Conservation (phyloP, 345 rosid species). For the Gossypium australe region DNA sequence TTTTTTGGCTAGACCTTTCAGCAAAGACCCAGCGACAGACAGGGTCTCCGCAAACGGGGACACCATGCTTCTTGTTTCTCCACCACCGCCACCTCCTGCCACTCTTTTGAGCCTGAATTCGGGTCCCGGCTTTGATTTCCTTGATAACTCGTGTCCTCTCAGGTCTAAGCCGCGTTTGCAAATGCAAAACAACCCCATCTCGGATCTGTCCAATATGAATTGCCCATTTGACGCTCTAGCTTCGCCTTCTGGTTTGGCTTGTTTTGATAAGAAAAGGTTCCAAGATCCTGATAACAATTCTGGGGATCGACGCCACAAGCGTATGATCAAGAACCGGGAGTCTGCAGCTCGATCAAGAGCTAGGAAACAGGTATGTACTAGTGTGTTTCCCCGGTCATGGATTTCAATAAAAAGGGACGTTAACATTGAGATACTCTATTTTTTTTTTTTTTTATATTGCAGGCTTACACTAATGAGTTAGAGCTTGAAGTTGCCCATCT, state of each 20-base stretch:
- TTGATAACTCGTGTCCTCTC: constrained; percentile 33
- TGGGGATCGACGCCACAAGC: constrained; percentile 49
- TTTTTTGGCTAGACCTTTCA: constrained; percentile 45
- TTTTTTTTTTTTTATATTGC: constrained; percentile 8
- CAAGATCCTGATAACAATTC: constrained; percentile 36
- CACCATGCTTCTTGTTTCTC: constrained; percentile 16
- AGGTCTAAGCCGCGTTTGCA: constrained; percentile 25
- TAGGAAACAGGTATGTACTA: constrained; percentile 49
- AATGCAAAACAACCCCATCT: constrained; percentile 23
- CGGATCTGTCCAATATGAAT: constrained; percentile 23
- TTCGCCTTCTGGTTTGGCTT: constrained; percentile 25
- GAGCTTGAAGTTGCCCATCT: constrained; percentile 50
- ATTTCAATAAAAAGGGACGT: background rate
- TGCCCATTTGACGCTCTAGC: constrained; percentile 32
- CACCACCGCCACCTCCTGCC: constrained; percentile 31
- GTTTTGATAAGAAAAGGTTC: constrained; percentile 41
- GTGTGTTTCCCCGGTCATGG: background rate
- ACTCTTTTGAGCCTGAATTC: constrained; percentile 61
- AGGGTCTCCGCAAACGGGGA: constrained; percentile 11
- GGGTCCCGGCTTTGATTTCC: constrained; percentile 42
- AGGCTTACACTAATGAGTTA: constrained; percentile 70
- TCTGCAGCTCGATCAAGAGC: constrained; percentile 89
- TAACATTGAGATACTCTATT: background rate
- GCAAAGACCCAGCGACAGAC: constrained; percentile 28
- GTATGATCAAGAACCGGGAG: constrained; percentile 80